A percentile compares a stretch with the other conserved stretches of the same genome.
phyloP scores from a whole-genome alignment of 192 early-diverging fungal species.

The Entophlyctis luteolus region DNA sequence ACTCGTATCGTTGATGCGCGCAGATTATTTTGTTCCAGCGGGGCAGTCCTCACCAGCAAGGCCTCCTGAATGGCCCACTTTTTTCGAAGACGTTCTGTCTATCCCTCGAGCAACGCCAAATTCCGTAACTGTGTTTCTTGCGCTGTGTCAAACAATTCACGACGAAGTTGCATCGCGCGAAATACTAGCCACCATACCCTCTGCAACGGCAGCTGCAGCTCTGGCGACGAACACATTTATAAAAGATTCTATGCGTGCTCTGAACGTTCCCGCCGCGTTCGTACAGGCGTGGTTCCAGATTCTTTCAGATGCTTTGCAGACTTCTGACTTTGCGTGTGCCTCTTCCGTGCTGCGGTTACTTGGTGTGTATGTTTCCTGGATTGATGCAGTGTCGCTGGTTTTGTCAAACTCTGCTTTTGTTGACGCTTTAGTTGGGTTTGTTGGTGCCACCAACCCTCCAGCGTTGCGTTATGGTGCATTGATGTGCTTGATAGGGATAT shows the following conservation, averaged over 20 bases:
- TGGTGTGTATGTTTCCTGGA: constrained; percentile 90
- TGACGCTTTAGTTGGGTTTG: constrained; percentile 66
- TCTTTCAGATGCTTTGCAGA: constrained; percentile 55
- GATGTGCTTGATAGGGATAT: constrained; percentile 79
- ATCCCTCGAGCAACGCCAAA: constrained; percentile 50
- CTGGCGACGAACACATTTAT: constrained; percentile 82
- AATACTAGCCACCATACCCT: constrained; percentile 62
- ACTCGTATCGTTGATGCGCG: constrained; percentile 74
- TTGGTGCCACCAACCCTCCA: constrained; percentile 29
- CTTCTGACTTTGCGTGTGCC: constrained; percentile 60
- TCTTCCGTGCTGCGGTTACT: constrained; percentile 65
- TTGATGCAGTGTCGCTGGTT: constrained; percentile 81
- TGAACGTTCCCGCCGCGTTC: constrained; percentile 68
- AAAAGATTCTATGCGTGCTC: constrained; percentile 84
- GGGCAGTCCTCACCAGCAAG: too few species aligned
- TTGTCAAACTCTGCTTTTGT: constrained; percentile 75
- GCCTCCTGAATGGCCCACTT: constrained; percentile 81
- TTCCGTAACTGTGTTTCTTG: constrained; percentile 72
- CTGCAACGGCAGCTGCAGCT: constrained; percentile 59
- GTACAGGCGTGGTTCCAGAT: constrained; percentile 73
- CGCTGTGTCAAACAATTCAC: constrained; percentile 74
- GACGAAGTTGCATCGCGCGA: constrained; percentile 79
- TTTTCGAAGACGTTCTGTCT: constrained; percentile 79
- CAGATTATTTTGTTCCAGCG: constrained; percentile 54
- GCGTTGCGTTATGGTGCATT: constrained; percentile 70